Percentiles rank a stretch among this genome's conserved stretches.
phyloP scores from a whole-genome alignment of 768 basidiomycete genomes.

The Boletus rufocinnamomeus region DNA sequence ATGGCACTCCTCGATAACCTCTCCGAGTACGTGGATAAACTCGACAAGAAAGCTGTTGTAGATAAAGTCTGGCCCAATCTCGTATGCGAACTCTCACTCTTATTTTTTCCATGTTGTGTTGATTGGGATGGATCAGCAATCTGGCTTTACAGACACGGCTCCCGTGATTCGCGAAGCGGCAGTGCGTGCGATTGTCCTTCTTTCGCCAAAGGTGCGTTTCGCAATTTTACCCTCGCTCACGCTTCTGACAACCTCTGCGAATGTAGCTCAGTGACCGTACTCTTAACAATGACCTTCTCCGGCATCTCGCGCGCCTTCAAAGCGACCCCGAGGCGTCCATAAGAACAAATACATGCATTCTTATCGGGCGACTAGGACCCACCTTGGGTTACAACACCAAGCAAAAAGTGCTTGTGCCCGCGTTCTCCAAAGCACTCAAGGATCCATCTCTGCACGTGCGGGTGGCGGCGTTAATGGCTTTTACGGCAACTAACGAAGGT shows the following conservation, averaged over 20 bases:
- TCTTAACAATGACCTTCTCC: constrained; percentile 94
- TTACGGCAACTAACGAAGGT: constrained; percentile 91
- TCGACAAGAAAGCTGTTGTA: constrained; percentile 82
- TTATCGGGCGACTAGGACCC: constrained; percentile 89
- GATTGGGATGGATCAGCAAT: constrained; percentile 59
- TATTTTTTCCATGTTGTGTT: background rate
- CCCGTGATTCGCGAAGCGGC: constrained; percentile 94
- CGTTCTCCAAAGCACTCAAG: constrained; percentile 86
- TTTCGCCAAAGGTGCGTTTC: constrained; percentile 75
- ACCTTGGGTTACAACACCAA: constrained; percentile 86
- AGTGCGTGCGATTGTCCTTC: constrained; percentile 78
- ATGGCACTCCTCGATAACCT: constrained; percentile 93
- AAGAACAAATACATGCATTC: constrained; percentile 95
- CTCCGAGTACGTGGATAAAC: constrained; percentile 78
- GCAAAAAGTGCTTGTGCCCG: constrained; percentile 95
- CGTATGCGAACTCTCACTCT: constrained; percentile 39
- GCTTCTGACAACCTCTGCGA: constrained; percentile 3
- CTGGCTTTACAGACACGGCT: constrained; percentile 93
- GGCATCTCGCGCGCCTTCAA: constrained; percentile 91
- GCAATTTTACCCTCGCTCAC: background rate
- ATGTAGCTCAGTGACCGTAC: constrained; percentile 83
- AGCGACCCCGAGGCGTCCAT: constrained; percentile 92
- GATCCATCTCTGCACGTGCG: constrained; percentile 92
- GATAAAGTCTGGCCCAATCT: constrained; percentile 94
- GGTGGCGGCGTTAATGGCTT: constrained; percentile 92